Evolutionary conservation across 768 basidiomycete genomes (phyloP), one percentile per base, ranked within the genome.

Genomic region (Kondoa malvinella): DNA sequence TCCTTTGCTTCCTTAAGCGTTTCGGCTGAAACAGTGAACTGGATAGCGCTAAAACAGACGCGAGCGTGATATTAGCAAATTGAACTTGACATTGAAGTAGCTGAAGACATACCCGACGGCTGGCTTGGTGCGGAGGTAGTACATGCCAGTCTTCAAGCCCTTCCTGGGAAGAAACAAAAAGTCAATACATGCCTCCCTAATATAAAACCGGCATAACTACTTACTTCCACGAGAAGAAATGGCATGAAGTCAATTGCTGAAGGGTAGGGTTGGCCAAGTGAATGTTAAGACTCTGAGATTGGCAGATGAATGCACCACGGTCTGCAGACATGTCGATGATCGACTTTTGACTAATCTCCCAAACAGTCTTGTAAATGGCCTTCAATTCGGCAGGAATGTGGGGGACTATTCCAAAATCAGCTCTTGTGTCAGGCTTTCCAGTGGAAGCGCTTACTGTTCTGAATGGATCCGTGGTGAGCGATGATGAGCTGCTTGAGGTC

Each of bases 151-250:
- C 84, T 99, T 99, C 75, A 99, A 80, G 34, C 95, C 95, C 80
- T 90, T 90, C 83, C n/a, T n/a, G n/a, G n/a, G n/a, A n/a, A n/a
- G n/a, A n/a, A n/a, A n/a, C n/a, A n/a, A n/a, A n/a, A n/a, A n/a
- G n/a, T n/a, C n/a, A n/a, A n/a, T n/a, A n/a, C n/a, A n/a, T n/a
- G n/a, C n/a, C n/a, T n/a, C n/a, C n/a, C n/a, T n/a, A n/a, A n/a
- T n/a, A n/a, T n/a, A n/a, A n/a, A n/a, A n/a, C n/a, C n/a, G n/a
- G n/a, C n/a, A n/a, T n/a, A n/a, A n/a, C n/a, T n/a, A n/a, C n/a
- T n/a, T n/a, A n/a, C n/a, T 94, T 94, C 95, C 95, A 97, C n/a
- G 92, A 95, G 76, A 96, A 96, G 81, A 92, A 94, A 78, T 92
- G 91, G 90, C 92, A 92, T 70, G 86, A 88, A 50, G 91, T 92